phyloP scores from a whole-genome alignment of 331 rosid species.

The Rosa hybrid region DNA sequence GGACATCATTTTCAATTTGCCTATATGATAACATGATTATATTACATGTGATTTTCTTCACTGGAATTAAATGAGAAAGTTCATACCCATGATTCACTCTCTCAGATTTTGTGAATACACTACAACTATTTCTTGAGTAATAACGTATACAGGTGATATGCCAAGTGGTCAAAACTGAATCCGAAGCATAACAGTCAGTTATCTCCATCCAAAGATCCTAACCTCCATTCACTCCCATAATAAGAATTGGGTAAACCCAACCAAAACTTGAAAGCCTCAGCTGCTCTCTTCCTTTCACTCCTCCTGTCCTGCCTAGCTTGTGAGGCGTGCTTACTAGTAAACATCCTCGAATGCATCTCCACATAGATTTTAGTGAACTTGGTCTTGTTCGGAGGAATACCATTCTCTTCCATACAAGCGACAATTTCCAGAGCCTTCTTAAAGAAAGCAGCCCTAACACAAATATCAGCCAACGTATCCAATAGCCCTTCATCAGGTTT shows the following conservation, averaged over 20 bases:
- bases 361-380: slow-evolving; percentile 87
- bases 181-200: slow-evolving; percentile 44
- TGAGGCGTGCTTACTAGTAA: slow-evolving; percentile 97
- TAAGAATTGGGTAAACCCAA: slow-evolving; percentile 93
- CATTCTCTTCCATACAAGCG: slow-evolving; percentile 99
- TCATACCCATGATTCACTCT: not conserved
- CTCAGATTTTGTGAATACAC: slow-evolving; percentile 7
- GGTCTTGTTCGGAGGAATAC: slow-evolving; percentile 89
- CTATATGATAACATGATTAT: slow-evolving; percentile 10
- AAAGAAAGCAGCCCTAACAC: slow-evolving; percentile 96
- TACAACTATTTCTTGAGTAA: not conserved
- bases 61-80: slow-evolving; percentile 7
- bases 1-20: not conserved
- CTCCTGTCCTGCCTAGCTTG: slow-evolving; percentile 90
- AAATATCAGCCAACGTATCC: slow-evolving; percentile 88
- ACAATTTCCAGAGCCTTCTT: slow-evolving; percentile 89
- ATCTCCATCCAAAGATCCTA: slow-evolving; percentile 71
- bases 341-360: slow-evolving; percentile 99
- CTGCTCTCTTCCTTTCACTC: slow-evolving; percentile 87
- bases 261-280: slow-evolving; percentile 99
- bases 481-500: slow-evolving; percentile 92
- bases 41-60: slow-evolving; percentile 8
- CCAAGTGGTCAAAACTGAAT: slow-evolving; percentile 29
- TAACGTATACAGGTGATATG: slow-evolving; percentile 18
- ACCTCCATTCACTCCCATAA: slow-evolving; percentile 93